These are phyloP conservation scores for Astrocystis sublimbata DNA, from an alignment of 495 filamentous ascomycete genomes.

Conservation along the genomic window DNA sequence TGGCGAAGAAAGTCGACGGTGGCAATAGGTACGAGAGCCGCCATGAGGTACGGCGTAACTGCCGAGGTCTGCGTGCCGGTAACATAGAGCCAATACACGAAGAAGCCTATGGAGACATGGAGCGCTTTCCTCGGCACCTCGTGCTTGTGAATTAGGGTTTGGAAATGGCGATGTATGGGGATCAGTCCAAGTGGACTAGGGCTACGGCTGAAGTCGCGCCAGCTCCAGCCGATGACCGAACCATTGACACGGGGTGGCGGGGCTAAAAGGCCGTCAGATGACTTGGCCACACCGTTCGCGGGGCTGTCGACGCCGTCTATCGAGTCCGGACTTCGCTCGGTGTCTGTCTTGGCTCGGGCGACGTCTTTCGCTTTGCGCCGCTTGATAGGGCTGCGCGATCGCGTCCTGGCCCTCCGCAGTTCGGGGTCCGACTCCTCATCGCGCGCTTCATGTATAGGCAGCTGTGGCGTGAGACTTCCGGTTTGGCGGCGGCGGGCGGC, in stretches of 20 bases:
- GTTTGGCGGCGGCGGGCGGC: conserved; percentile 53
- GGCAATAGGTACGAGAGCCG: conserved; percentile 84
- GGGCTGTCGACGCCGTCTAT: background rate
- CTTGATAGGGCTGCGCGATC: conserved; percentile 55
- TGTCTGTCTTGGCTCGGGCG: conserved; percentile 36
- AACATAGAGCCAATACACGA: conserved; percentile 80
- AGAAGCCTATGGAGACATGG: conserved; percentile 94
- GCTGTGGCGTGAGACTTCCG: conserved; percentile 34
- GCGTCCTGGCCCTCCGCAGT: conserved; percentile 47
- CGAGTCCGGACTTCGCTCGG: background rate
- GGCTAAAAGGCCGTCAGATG: conserved; percentile 70
- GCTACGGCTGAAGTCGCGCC: conserved; percentile 80
- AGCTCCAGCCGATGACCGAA: conserved; percentile 54
- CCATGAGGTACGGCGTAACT: conserved; percentile 81
- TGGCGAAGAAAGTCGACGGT: conserved; percentile 81
- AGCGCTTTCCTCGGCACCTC: conserved; percentile 75
- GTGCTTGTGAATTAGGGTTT: conserved; percentile 72
- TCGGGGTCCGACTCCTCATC: conserved; percentile 46
- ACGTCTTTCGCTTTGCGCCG: conserved; percentile 50
- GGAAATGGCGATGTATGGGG: conserved; percentile 80
- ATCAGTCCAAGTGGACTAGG: conserved; percentile 93
- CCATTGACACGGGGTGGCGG: conserved; percentile 54
- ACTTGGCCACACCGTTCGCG: conserved; percentile 36
- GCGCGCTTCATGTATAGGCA: conserved; percentile 35
- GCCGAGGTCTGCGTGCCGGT: conserved; percentile 68